These are phyloP conservation scores for Zygnema circumcarinatum DNA, from an alignment of 139 green algal species.

Conservation along the genomic window DNA sequence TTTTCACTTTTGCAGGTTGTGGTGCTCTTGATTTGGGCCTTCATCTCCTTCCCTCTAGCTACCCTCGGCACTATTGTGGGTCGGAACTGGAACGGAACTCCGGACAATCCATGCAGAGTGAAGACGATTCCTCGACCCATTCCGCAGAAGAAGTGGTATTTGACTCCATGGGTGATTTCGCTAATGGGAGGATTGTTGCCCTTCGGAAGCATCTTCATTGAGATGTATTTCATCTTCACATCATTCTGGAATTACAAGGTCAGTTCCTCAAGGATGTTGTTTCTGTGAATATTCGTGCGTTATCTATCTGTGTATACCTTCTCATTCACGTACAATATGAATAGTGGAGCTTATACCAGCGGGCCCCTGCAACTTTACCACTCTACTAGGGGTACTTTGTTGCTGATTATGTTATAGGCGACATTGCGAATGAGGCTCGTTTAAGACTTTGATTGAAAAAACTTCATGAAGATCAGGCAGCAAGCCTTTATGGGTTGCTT, in stretches of 20 bases:
- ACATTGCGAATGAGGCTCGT: too few species aligned
- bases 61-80: slow-evolving; percentile 84
- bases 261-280: too few species aligned
- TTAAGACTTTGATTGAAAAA: too few species aligned
- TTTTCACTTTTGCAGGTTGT: slow-evolving; percentile 68
- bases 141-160: slow-evolving; percentile 89
- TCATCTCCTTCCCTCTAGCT: slow-evolving; percentile 91
- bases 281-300: too few species aligned
- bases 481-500: too few species aligned
- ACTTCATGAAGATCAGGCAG: too few species aligned
- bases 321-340: too few species aligned
- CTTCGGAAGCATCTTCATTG: slow-evolving; percentile 98
- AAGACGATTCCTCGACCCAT: slow-evolving; percentile 96
- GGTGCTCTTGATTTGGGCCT: slow-evolving; percentile 85
- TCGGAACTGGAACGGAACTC: slow-evolving; percentile 68
- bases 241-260: slow-evolving; percentile 96
- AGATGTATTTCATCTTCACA: slow-evolving; percentile 99
- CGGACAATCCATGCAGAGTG: slow-evolving; percentile 69
- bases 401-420: too few species aligned
- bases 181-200: slow-evolving; percentile 87
- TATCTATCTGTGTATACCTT: too few species aligned
- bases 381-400: too few species aligned
- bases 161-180: slow-evolving; percentile 76
- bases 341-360: too few species aligned
- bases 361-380: too few species aligned